Evolutionary conservation across 257 asterid species (phyloP).

Genomic region (Nicotiana otophora): DNA sequence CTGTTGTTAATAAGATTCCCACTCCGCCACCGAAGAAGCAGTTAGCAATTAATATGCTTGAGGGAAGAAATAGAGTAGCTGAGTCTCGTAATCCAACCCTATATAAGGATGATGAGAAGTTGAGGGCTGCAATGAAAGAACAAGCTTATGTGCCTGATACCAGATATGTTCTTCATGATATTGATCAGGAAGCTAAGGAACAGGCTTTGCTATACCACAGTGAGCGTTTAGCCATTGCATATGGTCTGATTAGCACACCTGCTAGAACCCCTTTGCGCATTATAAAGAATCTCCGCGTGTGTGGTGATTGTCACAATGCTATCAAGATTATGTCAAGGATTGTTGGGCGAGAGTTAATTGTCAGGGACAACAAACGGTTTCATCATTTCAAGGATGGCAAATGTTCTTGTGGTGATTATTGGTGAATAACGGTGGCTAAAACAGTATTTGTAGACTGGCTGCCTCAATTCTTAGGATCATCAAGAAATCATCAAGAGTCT

Average conservation of each 20-base stretch:
- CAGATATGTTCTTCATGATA: constrained; percentile 89
- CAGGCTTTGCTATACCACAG: constrained; percentile 92
- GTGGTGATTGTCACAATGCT: constrained; percentile 93
- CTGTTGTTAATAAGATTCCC: constrained; percentile 50
- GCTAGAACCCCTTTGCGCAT: constrained; percentile 82
- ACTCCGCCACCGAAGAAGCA: constrained; percentile 80
- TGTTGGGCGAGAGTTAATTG: constrained; percentile 91
- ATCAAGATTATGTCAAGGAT: constrained; percentile 96
- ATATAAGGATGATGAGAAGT: constrained; percentile 88
- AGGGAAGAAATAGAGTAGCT: constrained; percentile 63
- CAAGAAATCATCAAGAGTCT: neutral
- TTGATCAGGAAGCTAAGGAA: constrained; percentile 98
- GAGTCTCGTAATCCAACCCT: constrained; percentile 72
- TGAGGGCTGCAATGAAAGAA: constrained; percentile 77
- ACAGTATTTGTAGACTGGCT: neutral
- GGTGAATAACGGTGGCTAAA: constrained; percentile 39
- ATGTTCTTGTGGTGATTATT: constrained; percentile 93
- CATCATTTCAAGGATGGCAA: constrained; percentile 94
- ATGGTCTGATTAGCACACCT: constrained; percentile 87
- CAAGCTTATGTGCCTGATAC: constrained; percentile 94
- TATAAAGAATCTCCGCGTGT: constrained; percentile 81
- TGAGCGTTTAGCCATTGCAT: constrained; percentile 93
- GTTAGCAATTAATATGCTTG: constrained; percentile 70
- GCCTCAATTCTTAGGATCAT: neutral
- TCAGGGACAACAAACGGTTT: constrained; percentile 81